Conservation (phyloP, 257 asterid genomes). For the Osmanthus fragrans region DNA sequence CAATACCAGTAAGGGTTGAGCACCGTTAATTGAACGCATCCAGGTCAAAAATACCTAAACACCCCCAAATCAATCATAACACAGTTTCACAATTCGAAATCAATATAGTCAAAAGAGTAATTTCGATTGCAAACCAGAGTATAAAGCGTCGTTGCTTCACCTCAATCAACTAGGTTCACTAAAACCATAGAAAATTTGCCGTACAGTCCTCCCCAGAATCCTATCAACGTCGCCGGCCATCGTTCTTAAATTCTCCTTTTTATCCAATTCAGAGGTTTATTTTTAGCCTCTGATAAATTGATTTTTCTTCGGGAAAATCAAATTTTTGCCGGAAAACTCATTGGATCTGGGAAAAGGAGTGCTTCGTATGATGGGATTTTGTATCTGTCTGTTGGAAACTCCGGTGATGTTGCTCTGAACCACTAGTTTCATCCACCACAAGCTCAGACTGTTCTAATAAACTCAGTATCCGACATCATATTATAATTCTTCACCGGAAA, state of each 20-base stretch:
- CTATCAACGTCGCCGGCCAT: conserved; percentile 10
- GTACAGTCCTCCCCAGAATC: conserved; percentile 22
- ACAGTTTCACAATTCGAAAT: neutral
- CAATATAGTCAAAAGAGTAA: conserved; percentile 28
- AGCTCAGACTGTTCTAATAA: conserved; percentile 79
- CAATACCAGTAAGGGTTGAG: no score
- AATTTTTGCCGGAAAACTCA: conserved; percentile 17
- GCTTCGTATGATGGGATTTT: conserved; percentile 86
- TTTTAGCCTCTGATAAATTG: neutral
- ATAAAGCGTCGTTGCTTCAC: conserved; percentile 20
- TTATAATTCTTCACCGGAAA: conserved; percentile 26
- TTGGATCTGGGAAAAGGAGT: conserved; percentile 55
- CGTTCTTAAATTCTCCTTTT: no score
- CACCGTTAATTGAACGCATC: no score
- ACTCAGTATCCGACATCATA: conserved; percentile 3
- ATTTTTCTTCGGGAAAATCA: conserved; percentile 14
- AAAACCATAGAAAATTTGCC: conserved; percentile 11
- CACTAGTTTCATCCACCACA: conserved; percentile 99
- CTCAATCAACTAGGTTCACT: neutral
- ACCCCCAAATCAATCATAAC: no score
- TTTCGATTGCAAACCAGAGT: neutral
- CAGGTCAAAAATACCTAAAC: no score
- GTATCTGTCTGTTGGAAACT: conserved; percentile 78
- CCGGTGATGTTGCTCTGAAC: conserved; percentile 98
- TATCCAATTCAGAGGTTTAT: neutral